phyloP scores from a whole-genome alignment of 441 rosid species.

The Biscutella auriculata region DNA sequence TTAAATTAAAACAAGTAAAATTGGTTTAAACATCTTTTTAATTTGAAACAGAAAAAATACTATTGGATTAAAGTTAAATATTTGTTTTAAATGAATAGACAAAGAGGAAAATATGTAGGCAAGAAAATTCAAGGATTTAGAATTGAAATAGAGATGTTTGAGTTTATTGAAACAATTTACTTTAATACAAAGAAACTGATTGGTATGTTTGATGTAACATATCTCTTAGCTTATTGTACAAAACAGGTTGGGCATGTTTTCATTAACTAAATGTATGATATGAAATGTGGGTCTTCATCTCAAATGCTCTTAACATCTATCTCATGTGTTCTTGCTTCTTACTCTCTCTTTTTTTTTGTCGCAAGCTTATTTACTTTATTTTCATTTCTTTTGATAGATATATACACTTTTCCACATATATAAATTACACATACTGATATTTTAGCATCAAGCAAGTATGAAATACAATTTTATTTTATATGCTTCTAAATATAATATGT shows the following conservation, averaged over 20 bases:
- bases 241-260: constrained; percentile 28
- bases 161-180: constrained; percentile 13
- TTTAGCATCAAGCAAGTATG: neutral
- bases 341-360: neutral
- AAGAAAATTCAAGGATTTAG: constrained; percentile 2
- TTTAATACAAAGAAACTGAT: constrained; percentile 16
- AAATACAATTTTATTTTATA: too few species aligned
- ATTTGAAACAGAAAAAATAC: too few species aligned
- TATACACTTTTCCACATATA: neutral
- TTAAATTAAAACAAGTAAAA: too few species aligned
- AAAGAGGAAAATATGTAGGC: neutral
- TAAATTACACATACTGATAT: neutral
- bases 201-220: constrained; percentile 23
- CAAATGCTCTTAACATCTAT: constrained; percentile 9
- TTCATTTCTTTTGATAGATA: neutral
- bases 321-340: constrained; percentile 13
- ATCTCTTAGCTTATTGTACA: constrained; percentile 23
- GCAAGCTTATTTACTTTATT: neutral
- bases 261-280: constrained; percentile 17
- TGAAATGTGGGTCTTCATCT: constrained; percentile 18
- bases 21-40: too few species aligned
- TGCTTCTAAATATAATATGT: too few species aligned
- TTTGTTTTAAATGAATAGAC: constrained; percentile 4
- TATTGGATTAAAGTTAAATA: neutral
- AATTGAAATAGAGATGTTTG: constrained; percentile 17